Conservation (phyloP, 1,284 basidiomycete genomes). For the Paramarasmius palmivorus region DNA sequence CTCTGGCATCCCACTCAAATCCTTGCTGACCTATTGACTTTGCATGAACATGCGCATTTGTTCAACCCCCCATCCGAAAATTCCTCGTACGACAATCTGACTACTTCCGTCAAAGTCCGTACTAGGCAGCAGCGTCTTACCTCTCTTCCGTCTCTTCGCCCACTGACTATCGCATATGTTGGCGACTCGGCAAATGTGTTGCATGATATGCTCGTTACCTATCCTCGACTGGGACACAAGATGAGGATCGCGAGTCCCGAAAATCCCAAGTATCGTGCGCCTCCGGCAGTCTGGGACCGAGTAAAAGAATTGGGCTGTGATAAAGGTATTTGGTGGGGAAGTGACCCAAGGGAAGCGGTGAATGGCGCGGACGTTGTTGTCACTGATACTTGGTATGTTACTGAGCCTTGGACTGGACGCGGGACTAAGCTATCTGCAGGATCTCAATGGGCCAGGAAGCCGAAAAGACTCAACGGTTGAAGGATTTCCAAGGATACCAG, state of each 20-base stretch:
- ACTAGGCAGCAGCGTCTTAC: conserved; percentile 17
- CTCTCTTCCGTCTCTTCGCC: conserved; percentile 46
- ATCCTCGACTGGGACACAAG: conserved; percentile 88
- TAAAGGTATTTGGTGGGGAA: conserved; percentile 73
- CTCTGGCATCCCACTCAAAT: conserved; percentile 97
- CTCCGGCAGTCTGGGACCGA: conserved; percentile 78
- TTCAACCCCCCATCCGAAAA: conserved; percentile 35
- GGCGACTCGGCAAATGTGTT: conserved; percentile 97
- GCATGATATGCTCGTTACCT: conserved; percentile 96
- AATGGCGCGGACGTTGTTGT: conserved; percentile 90
- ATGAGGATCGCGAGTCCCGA: conserved; percentile 83
- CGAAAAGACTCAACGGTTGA: conserved; percentile 86
- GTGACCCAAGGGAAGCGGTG: conserved; percentile 85
- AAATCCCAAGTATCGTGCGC: conserved; percentile 68
- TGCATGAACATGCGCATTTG: conserved; percentile 73
- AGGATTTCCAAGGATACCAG: conserved; percentile 92
- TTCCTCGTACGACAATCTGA: conserved; percentile 17
- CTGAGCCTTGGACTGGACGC: conserved; percentile 4
- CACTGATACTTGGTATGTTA: conserved; percentile 88
- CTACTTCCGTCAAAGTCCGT: conserved; percentile 7
- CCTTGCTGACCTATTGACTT: conserved; percentile 90
- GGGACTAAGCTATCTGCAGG: conserved; percentile 42
- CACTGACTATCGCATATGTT: conserved; percentile 89
- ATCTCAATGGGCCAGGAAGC: conserved; percentile 99
- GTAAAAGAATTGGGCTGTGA: conserved; percentile 73